Base-by-base conservation (phyloP, 1,284 basidiomycete species). In the Trametes hirsuta region DNA sequence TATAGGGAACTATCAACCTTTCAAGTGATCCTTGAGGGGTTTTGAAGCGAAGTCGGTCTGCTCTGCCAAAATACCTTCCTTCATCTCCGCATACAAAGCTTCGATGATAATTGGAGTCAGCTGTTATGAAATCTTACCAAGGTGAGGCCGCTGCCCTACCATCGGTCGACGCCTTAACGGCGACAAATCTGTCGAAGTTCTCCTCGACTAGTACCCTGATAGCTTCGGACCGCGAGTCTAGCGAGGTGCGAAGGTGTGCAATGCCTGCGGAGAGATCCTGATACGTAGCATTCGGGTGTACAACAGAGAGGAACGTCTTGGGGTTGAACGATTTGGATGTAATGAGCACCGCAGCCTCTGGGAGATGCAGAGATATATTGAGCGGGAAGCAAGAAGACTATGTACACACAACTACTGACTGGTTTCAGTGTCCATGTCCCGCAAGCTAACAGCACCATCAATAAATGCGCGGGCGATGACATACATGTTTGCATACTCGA, bases 181-280 rank as follows among this genome's bases (percentile, higher is more conserved):
- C 93, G 11, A 99, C 97, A 71, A 99, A 99, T 24, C 95, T 84
- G 77, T 99, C 96, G 78, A 99, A 98, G 76, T 98, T 98, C 70
- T 98, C 94, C 75, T 98, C 95, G 22, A 99, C 97, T 44, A 99
- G 82, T 24, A 97, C 88, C 52, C 95, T 85, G 61, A 99, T 90
- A 24, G 96, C 97, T 69, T 97, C 94, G 1, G 94, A 95, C 36
- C 96, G 85, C 3, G 89, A 84, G 69, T 97, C 95, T 62, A 97
- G 88, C 15, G 92, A 90, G 21, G 84, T 76, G 61, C 87, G 85
- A 6, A 96, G 81, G 61, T 88, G 84, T 0, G 81, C 72, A 37
- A 94, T 91, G 1, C 94, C 95, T 10, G 81, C 78, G 6, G 87
- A 82, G 37, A 98, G 84, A 70, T 98, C 95, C 74, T 95, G 91